These are phyloP conservation scores for Salix viminalis DNA, from an alignment of 345 rosid genomes.

Conservation along the genomic window DNA sequence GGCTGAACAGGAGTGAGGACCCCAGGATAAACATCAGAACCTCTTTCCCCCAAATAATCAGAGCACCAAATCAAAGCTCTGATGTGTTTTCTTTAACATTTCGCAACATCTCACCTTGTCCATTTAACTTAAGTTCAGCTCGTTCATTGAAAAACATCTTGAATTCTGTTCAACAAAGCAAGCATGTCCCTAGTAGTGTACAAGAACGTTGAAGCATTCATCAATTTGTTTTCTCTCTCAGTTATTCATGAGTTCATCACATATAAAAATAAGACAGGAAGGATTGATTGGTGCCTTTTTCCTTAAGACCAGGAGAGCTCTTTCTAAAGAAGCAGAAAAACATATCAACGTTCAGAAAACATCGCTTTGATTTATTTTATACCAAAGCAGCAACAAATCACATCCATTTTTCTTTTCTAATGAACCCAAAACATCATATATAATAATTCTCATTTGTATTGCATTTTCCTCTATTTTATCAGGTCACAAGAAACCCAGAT, in stretches of 20 bases:
- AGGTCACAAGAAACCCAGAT: neutral
- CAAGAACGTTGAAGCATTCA: neutral
- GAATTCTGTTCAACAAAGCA: neutral
- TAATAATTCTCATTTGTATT: neutral
- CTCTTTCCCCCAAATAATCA: constrained; percentile 1
- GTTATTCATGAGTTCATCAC: neutral
- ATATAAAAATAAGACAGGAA: too few relatives aligned
- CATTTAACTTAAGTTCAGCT: neutral
- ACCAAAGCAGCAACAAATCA: neutral
- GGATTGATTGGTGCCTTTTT: too few relatives aligned
- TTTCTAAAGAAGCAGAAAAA: neutral
- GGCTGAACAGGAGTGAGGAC: neutral
- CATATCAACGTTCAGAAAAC: neutral
- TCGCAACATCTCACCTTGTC: neutral
- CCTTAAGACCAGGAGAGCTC: neutral
- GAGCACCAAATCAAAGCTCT: neutral
- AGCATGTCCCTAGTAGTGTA: too few relatives aligned
- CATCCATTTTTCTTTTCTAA: neutral
- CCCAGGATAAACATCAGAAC: neutral
- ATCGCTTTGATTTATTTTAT: neutral
- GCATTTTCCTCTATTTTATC: neutral
- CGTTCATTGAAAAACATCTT: neutral
- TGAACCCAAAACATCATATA: neutral
- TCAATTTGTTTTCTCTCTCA: neutral
- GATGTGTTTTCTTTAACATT: neutral